Conservation (phyloP, 192 early-diverging fungal species). For the Coemansia sp. region DNA sequence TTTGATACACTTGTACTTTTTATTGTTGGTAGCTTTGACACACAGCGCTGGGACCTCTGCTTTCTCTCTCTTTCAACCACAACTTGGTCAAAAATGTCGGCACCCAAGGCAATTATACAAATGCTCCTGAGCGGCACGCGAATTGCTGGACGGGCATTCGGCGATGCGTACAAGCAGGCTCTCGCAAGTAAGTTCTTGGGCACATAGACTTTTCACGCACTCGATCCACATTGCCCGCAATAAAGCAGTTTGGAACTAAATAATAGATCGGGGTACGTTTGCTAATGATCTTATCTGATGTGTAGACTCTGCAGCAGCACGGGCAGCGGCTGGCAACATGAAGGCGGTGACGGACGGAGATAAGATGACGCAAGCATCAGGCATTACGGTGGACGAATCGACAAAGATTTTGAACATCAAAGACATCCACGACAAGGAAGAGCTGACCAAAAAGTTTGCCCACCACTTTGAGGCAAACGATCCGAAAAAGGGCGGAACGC, state of each 20-base stretch:
- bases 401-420: slow-evolving; percentile 84
- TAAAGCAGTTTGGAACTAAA: neutral
- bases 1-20: neutral
- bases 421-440: slow-evolving; percentile 62
- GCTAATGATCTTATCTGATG: neutral
- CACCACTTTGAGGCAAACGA: slow-evolving; percentile 88
- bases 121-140: slow-evolving; percentile 74
- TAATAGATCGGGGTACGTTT: neutral
- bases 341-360: slow-evolving; percentile 59
- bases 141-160: slow-evolving; percentile 87
- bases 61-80: neutral
- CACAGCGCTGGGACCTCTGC: neutral
- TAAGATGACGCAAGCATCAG: slow-evolving; percentile 71
- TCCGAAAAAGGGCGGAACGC: slow-evolving; percentile 79
- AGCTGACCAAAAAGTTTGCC: slow-evolving; percentile 62
- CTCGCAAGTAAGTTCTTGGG: slow-evolving; percentile 48
- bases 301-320: slow-evolving; percentile 65
- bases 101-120: slow-evolving; percentile 71
- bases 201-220: neutral
- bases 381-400: slow-evolving; percentile 89
- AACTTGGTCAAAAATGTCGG: slow-evolving; percentile 50
- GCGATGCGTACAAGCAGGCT: slow-evolving; percentile 90
- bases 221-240: no score
- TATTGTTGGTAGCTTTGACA: neutral
- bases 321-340: slow-evolving; percentile 66